A percentile compares a stretch with the other conserved stretches of the same genome.
phyloP scores from a whole-genome alignment of 2,329 filamentous ascomycete species.

The Nothomitra cinnamomea region DNA sequence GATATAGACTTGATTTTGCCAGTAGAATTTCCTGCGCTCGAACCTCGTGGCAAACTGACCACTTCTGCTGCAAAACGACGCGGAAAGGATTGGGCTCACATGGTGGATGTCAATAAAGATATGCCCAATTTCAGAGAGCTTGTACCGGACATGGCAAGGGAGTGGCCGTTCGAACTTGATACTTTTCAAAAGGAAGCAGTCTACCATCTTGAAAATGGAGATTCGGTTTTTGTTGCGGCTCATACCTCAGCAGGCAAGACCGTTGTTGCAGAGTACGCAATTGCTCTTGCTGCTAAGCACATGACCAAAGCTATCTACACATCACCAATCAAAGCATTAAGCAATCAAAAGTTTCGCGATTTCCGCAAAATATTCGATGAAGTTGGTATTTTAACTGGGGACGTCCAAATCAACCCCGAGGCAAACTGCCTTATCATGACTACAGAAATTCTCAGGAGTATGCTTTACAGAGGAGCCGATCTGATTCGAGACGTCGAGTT shows the following conservation, averaged over 20 bases:
- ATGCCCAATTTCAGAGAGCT: constrained; percentile 89
- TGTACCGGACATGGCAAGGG: constrained; percentile 87
- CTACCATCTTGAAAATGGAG: constrained; percentile 89
- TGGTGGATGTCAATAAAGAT: constrained; percentile 87
- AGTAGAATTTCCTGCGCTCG: constrained; percentile 80
- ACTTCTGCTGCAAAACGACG: constrained; percentile 54
- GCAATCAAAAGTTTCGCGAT: constrained; percentile 97
- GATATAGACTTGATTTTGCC: constrained; percentile 77
- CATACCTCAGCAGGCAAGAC: constrained; percentile 98
- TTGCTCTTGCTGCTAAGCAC: constrained; percentile 87
- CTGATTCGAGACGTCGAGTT: constrained; percentile 95
- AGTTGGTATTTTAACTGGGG: constrained; percentile 89
- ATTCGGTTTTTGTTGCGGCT: constrained; percentile 94
- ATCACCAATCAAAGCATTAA: constrained; percentile 93
- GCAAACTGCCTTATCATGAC: constrained; percentile 99
- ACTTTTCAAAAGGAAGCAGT: constrained; percentile 98
- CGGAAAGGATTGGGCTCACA: constrained; percentile 88
- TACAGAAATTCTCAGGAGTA: constrained; percentile 91
- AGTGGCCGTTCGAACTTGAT: constrained; percentile 95
- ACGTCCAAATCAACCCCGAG: constrained; percentile 95
- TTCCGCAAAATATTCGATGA: constrained; percentile 84
- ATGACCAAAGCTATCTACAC: constrained; percentile 99
- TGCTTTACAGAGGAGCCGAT: constrained; percentile 93
- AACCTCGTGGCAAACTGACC: constrained; percentile 63
- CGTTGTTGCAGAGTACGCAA: constrained; percentile 94